A percentile compares a stretch with the other conserved stretches of the same genome.
Conservation (phyloP, 345 rosid genomes). For the Salix purpurea region DNA sequence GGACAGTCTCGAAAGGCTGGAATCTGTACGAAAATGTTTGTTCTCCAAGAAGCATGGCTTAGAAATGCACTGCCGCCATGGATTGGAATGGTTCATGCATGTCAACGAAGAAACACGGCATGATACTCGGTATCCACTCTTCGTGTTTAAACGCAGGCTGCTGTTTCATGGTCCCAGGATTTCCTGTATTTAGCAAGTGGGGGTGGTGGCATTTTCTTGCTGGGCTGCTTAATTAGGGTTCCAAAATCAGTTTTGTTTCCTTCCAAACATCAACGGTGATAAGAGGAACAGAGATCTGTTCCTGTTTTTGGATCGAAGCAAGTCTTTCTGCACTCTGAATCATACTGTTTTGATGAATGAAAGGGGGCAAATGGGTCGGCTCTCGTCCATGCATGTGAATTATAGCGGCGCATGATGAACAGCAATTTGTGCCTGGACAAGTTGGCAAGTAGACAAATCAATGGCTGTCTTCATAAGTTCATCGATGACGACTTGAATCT, state of each 20-base stretch:
- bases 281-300: neutral
- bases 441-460: neutral
- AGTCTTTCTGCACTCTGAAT: neutral
- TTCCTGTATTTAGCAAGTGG: neutral
- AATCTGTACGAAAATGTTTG: neutral
- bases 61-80: neutral
- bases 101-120: neutral
- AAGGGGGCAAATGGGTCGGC: no score
- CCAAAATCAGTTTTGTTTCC: neutral
- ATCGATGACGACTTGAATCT: no score
- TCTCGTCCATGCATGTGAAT: neutral
- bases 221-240: neutral
- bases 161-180: slow-evolving; percentile 8
- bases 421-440: neutral
- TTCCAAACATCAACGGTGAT: neutral
- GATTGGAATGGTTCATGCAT: neutral
- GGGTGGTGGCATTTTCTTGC: neutral
- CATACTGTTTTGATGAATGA: no score
- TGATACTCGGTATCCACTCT: neutral
- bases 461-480: neutral
- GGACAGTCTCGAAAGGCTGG: no score
- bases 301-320: neutral
- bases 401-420: neutral
- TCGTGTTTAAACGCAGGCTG: slow-evolving; percentile 1
- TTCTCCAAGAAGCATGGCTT: neutral